These are phyloP conservation scores for Pseudovirgaria hyperparasitica DNA, from an alignment of 2,329 filamentous ascomycete genomes.

Conservation along the genomic window DNA sequence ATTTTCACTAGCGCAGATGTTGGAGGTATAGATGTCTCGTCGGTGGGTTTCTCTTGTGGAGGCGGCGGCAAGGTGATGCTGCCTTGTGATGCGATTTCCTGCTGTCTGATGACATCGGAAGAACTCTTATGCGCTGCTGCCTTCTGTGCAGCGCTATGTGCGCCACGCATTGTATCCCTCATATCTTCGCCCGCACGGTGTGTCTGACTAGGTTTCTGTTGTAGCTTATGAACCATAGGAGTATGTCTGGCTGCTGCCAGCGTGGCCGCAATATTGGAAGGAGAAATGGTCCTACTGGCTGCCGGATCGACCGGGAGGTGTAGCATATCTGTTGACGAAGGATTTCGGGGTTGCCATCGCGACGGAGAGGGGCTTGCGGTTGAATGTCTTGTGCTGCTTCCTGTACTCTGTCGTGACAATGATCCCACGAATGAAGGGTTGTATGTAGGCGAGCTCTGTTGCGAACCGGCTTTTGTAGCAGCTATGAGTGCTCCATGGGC, in stretches of 20 bases:
- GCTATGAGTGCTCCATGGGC: slow-evolving; percentile 32
- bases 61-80: slow-evolving; percentile 10
- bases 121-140: no score
- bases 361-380: slow-evolving; percentile 15
- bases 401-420: slow-evolving; percentile 17
- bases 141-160: slow-evolving; percentile 23
- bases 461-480: slow-evolving; percentile 26
- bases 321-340: slow-evolving; percentile 17
- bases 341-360: background rate
- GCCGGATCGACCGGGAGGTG: slow-evolving; percentile 14
- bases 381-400: slow-evolving; percentile 14
- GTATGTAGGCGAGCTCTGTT: slow-evolving; percentile 13
- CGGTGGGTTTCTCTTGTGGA: slow-evolving; percentile 24
- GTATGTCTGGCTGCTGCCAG: slow-evolving; percentile 49
- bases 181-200: slow-evolving; percentile 14
- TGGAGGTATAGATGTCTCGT: slow-evolving; percentile 47
- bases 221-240: slow-evolving; percentile 23
- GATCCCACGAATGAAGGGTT: slow-evolving; percentile 4
- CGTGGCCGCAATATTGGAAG: slow-evolving; percentile 50
- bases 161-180: slow-evolving; percentile 16
- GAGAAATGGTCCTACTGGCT: slow-evolving; percentile 31
- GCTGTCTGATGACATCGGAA: no score
- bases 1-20: slow-evolving; percentile 54
- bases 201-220: slow-evolving; percentile 5
- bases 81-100: slow-evolving; percentile 17